Conservation (phyloP, 2,329 filamentous ascomycete species). For the Trichophyton mentagrophytes region DNA sequence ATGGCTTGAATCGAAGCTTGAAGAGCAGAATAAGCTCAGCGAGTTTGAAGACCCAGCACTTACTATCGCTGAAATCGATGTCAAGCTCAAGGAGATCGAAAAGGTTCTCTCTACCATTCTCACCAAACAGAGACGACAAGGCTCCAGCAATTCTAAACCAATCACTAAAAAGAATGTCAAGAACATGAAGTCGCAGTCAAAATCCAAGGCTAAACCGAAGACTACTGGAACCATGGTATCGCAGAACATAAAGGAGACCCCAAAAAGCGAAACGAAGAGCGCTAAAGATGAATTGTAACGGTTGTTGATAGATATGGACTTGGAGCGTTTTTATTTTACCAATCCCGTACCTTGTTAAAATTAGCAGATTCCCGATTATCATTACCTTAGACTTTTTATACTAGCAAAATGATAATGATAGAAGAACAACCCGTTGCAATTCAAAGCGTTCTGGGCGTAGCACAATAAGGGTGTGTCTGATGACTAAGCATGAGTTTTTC, state of each 20-base stretch:
- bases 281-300: slow-evolving; percentile 1
- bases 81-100: slow-evolving; percentile 58
- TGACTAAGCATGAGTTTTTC: neutral
- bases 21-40: slow-evolving; percentile 57
- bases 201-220: neutral
- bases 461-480: neutral
- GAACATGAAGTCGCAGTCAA: neutral
- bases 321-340: neutral
- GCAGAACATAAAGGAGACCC: slow-evolving; percentile 1
- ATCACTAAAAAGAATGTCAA: neutral
- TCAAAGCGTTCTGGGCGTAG: no score
- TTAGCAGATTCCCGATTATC: neutral
- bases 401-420: neutral
- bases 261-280: neutral
- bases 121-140: slow-evolving; percentile 45
- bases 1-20: slow-evolving; percentile 65
- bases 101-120: slow-evolving; percentile 57
- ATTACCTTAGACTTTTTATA: neutral
- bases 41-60: slow-evolving; percentile 63
- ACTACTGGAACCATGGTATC: neutral
- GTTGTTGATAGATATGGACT: neutral
- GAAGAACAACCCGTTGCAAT: no score
- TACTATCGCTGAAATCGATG: slow-evolving; percentile 56
- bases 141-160: slow-evolving; percentile 11
- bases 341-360: neutral